phyloP scores from a whole-genome alignment of 2,329 filamentous ascomycete genomes.

The Ilyonectria sp. region DNA sequence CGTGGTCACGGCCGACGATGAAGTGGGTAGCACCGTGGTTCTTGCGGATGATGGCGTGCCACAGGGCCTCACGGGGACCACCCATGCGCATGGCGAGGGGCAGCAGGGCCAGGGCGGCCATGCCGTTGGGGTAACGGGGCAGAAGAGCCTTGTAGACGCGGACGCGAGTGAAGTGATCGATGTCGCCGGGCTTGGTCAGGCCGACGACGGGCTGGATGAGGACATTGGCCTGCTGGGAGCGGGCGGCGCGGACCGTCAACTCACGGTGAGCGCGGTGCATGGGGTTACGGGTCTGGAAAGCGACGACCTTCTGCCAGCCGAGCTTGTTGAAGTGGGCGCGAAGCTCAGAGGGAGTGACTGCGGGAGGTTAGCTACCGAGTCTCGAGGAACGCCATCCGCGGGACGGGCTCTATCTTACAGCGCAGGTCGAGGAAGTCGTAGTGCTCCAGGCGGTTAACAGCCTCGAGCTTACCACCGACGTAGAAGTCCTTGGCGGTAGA shows the following conservation, averaged over 20 bases:
- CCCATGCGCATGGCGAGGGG: constrained; percentile 99
- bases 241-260: constrained; percentile 95
- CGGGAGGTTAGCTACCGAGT: constrained; percentile 28
- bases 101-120: constrained; percentile 96
- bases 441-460: constrained; percentile 95
- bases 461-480: constrained; percentile 95
- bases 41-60: constrained; percentile 99
- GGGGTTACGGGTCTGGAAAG: constrained; percentile 99
- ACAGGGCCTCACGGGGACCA: constrained; percentile 97
- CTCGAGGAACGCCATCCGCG: constrained; percentile 27
- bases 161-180: constrained; percentile 99
- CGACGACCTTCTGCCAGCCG: constrained; percentile 96
- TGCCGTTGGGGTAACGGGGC: constrained; percentile 97
- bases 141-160: constrained; percentile 98
- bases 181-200: constrained; percentile 98
- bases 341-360: constrained; percentile 93
- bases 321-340: constrained; percentile 99
- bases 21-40: constrained; percentile 99
- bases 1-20: constrained; percentile 98
- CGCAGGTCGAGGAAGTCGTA: constrained; percentile 98
- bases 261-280: constrained; percentile 99
- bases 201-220: constrained; percentile 99
- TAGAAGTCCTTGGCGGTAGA: constrained; percentile 88
- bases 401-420: constrained; percentile 69
- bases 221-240: constrained; percentile 96